Percentiles rank a stretch among this genome's conserved stretches.
Evolutionary conservation across 768 basidiomycete genomes (phyloP).

Genomic region (Suillus luteus): DNA sequence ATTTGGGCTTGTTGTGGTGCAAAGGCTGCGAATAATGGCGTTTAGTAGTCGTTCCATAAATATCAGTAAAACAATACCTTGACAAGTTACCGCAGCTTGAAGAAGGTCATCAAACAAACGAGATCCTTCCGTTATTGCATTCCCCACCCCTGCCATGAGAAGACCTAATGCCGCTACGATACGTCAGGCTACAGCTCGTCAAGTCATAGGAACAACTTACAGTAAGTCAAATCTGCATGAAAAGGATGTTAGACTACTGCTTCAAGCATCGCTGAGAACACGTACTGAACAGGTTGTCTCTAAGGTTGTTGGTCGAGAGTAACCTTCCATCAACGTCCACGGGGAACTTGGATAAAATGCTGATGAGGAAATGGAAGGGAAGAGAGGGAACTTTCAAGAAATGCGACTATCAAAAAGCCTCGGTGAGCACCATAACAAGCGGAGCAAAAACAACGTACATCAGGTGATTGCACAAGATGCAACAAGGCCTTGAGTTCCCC

Average conservation of each 20-base stretch:
- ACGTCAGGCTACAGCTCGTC: conserved; percentile 27
- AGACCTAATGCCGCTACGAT: conserved; percentile 54
- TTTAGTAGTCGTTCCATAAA: conserved; percentile 9
- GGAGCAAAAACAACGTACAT: conserved; percentile 50
- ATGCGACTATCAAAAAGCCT: conserved; percentile 56
- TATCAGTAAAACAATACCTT: conserved; percentile 42
- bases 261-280: conserved; percentile 12
- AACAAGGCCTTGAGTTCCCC: conserved; percentile 65
- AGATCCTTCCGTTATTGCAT: conserved; percentile 8
- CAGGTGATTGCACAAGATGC: conserved; percentile 74
- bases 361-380: conserved; percentile 78
- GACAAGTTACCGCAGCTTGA: conserved; percentile 53
- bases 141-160: conserved; percentile 45
- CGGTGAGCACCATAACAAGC: conserved; percentile 13
- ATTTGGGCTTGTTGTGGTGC: conserved; percentile 58
- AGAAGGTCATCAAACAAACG: conserved; percentile 49
- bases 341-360: conserved; percentile 78
- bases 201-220: conserved; percentile 24
- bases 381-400: conserved; percentile 85
- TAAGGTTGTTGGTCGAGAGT: conserved; percentile 64
- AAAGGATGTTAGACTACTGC: conserved; percentile 14
- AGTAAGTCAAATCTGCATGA: conserved; percentile 37
- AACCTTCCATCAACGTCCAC: conserved; percentile 72
- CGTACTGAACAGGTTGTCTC: conserved; percentile 71
- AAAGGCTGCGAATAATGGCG: conserved; percentile 48